Conservation (phyloP, 768 basidiomycete genomes). For the Lactarius hengduanensis region DNA sequence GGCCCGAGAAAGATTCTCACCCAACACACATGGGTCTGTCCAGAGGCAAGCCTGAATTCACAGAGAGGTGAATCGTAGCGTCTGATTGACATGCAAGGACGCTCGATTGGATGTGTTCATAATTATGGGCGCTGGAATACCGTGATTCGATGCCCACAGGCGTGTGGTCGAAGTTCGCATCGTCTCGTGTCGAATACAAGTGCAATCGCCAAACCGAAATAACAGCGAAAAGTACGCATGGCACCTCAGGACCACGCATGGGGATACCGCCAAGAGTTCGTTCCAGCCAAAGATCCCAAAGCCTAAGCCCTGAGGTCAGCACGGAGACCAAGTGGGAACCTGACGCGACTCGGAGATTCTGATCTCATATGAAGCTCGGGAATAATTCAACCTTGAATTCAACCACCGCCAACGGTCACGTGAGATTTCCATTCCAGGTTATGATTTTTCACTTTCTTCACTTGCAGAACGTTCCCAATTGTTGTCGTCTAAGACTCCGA, state of each 20-base stretch:
- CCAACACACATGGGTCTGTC: background rate
- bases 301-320: background rate
- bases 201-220: background rate
- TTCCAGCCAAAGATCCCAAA: background rate
- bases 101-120: background rate
- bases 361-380: background rate
- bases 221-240: background rate
- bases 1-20: background rate
- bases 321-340: background rate
- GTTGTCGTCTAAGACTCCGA: background rate
- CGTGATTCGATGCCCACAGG: background rate
- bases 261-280: background rate
- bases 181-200: background rate
- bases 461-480: too few relatives aligned
- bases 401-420: background rate
- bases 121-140: background rate
- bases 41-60: background rate
- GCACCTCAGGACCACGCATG: background rate
- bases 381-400: background rate
- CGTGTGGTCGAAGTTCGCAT: background rate
- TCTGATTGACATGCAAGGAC: background rate
- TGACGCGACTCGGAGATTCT: background rate
- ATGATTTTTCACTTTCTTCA: too few relatives aligned
- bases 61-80: background rate
- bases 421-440: background rate